Evolutionary conservation across 2,329 filamentous ascomycete genomes (phyloP).

Genomic region (Phyllosticta citribraziliensis): DNA sequence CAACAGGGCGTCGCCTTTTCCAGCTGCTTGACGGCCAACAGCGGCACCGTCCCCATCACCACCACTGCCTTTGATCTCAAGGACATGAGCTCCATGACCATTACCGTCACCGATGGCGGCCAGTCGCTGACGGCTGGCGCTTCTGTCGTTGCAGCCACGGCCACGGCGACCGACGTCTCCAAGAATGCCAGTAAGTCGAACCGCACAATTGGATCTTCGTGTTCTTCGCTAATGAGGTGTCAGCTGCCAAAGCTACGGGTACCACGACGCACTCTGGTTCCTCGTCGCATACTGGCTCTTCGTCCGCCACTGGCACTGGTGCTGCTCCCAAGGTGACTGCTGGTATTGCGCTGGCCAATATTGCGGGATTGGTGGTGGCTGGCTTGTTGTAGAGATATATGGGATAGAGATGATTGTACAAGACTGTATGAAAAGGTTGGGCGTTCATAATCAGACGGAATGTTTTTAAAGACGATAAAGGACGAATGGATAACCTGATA

Average conservation of each 20-base stretch:
- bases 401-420: too few species aligned
- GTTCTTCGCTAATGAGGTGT: neutral
- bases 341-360: neutral
- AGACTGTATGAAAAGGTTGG: neutral
- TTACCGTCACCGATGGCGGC: constrained; percentile 1
- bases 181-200: neutral
- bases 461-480: neutral
- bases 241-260: neutral
- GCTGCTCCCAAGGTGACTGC: neutral
- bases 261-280: neutral
- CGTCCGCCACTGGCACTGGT: neutral
- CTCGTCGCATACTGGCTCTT: neutral
- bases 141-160: neutral
- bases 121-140: constrained; percentile 3
- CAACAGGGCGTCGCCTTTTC: neutral
- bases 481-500: neutral
- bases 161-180: neutral
- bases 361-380: constrained; percentile 1
- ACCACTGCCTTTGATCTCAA: neutral
- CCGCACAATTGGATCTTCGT: neutral
- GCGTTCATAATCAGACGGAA: neutral
- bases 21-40: neutral
- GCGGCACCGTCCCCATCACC: neutral
- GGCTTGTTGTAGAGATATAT: neutral
- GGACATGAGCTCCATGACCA: neutral